Base-by-base conservation (phyloP, 768 basidiomycete genomes). In the Lyophyllum atratum region DNA sequence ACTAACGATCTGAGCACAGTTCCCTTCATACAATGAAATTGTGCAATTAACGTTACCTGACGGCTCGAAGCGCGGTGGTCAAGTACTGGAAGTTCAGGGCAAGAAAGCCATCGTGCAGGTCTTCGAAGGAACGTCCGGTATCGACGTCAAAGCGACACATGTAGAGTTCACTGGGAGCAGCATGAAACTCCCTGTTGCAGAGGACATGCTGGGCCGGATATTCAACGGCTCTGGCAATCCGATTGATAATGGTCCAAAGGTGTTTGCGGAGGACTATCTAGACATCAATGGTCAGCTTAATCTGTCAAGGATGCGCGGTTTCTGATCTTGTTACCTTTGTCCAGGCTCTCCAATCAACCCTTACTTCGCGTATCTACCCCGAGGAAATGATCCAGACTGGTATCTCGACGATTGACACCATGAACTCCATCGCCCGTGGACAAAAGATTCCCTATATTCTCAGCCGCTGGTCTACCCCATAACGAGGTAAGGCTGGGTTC, bases 351-450 rank as follows among this genome's bases (percentile, higher is more conserved):
- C 97, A 43, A 99, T 98, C 77, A 99, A 96, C 73, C 94, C 94
- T 21, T 96, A 88, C n/a, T 74, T 93, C 92, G 60, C 95, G 97
- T 71, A 98, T 98, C 78, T 98, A 99, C 78, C 97, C 97, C 58
- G 97, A 98, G 76, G 97, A 99, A 77, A 99, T 99, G 97, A 98
- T 99, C 62, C 97, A 99, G 75, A 99, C 97, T 33, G 97, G 97
- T 75, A 98, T 98, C 68, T 99, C 97, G 43, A 99, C 97, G 24
- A 95, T 96, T 69, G 94, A 96, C 71, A 86, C 85, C 42, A 96
- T 96, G 94, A 95, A 99, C 77, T 96, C 96, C 56, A 99, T 99
- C 70, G 97, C 97, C 59, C 94, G 97, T 77, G 97, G 97, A 12
- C 97, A 99, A 76, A 99, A 99, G 85, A 98, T 99, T n/a, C 64